Conservation (phyloP, 192 early-diverging fungal species). For the Linnemannia zychae region DNA sequence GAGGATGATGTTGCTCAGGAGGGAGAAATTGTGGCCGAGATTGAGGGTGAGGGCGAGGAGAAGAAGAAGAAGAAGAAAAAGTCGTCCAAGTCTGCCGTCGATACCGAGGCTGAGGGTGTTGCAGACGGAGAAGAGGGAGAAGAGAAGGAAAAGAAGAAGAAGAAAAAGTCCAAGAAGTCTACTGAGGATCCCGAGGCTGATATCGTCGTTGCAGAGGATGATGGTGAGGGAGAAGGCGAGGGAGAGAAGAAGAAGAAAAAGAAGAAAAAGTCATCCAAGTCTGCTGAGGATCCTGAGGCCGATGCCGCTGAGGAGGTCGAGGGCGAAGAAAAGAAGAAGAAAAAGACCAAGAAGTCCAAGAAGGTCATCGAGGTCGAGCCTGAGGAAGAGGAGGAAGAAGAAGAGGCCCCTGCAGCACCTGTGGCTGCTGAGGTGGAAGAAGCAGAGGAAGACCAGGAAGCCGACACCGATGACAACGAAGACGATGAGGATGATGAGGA, state of each 20-base stretch:
- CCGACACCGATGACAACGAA: slow-evolving; percentile 54
- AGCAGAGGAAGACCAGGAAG: slow-evolving; percentile 45
- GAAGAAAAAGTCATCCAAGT: slow-evolving; percentile 1
- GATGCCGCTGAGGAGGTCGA: not conserved
- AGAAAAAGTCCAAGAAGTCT: slow-evolving; percentile 1
- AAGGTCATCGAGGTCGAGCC: slow-evolving; percentile 17
- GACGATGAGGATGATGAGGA: slow-evolving; percentile 61
- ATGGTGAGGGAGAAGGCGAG: not conserved
- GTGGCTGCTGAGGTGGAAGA: slow-evolving; percentile 24
- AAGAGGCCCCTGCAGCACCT: not conserved
- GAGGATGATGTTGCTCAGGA: not conserved
- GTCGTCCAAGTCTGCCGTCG: not conserved
- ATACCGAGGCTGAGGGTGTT: not conserved
- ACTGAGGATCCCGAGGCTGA: not conserved
- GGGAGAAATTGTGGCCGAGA: not conserved
- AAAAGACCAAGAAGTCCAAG: slow-evolving; percentile 5
- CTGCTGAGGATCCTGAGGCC: not conserved
- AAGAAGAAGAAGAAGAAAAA: slow-evolving; percentile 6
- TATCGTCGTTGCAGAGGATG: no score
- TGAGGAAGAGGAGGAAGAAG: slow-evolving; percentile 24
- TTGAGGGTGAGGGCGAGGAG: not conserved
- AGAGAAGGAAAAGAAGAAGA: slow-evolving; percentile 2
- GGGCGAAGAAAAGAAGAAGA: not conserved
- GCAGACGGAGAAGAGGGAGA: not conserved
- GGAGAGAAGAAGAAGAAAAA: slow-evolving; percentile 2